Percentiles rank a stretch among this genome's conserved stretches.
Evolutionary conservation across 805 yeast species (phyloP).

Genomic region (Starmera caribaea): DNA sequence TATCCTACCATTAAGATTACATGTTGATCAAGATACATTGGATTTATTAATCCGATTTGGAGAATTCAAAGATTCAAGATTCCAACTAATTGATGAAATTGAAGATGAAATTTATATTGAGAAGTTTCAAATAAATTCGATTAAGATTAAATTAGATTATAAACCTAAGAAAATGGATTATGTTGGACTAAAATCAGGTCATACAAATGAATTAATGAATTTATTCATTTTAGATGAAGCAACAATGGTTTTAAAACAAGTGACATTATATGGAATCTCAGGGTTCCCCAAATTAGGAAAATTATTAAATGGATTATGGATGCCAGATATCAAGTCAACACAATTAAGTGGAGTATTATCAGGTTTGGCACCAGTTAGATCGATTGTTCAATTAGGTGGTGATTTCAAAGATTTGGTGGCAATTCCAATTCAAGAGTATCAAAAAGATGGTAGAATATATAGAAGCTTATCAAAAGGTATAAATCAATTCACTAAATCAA

Average conservation of each 20-base stretch:
- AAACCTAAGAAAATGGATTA: conserved; percentile 87
- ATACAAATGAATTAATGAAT: conserved; percentile 78
- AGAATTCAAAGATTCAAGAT: conserved; percentile 67
- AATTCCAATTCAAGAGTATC: conserved; percentile 66
- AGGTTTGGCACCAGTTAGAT: conserved; percentile 75
- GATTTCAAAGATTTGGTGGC: conserved; percentile 68
- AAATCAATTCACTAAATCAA: conserved; percentile 58
- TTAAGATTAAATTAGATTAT: conserved; percentile 70
- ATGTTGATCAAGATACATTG: conserved; percentile 88
- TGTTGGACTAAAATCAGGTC: conserved; percentile 78
- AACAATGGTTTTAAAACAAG: conserved; percentile 50
- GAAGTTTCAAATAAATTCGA: conserved; percentile 49
- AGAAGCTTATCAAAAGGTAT: conserved; percentile 73
- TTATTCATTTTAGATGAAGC: conserved; percentile 86
- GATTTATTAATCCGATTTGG: conserved; percentile 76
- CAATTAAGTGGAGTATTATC: conserved; percentile 76
- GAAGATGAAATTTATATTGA: conserved; percentile 65
- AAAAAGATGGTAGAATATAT: conserved; percentile 58
- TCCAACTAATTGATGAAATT: conserved; percentile 44
- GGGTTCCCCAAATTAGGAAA: conserved; percentile 58
- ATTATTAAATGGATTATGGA: conserved; percentile 64
- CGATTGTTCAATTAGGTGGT: conserved; percentile 67
- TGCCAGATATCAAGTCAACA: conserved; percentile 75
- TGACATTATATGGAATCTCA: conserved; percentile 61
- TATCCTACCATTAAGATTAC: conserved; percentile 68